A percentile compares a stretch with the other conserved stretches of the same genome.
Evolutionary conservation across 2,329 filamentous ascomycete genomes (phyloP).

Genomic region (Helotiales sp.): DNA sequence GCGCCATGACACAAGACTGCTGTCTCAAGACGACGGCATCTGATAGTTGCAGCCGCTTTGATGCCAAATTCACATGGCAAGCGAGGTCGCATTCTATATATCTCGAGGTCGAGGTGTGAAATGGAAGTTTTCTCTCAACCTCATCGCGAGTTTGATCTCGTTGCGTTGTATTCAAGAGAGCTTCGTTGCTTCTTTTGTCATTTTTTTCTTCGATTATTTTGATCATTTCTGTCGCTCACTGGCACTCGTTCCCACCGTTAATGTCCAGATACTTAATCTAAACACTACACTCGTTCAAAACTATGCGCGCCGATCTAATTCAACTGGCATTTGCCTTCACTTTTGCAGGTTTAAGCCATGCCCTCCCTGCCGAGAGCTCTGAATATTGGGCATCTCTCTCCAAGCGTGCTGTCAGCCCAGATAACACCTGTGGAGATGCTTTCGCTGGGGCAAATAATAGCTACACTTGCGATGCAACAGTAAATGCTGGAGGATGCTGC

Average conservation of each 20-base stretch:
- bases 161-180: not conserved
- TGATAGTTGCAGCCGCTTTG: not conserved
- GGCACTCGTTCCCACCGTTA: not conserved
- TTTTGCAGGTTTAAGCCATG: not conserved
- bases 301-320: not conserved
- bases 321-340: not conserved
- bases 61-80: not conserved
- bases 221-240: not conserved
- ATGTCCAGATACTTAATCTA: not conserved
- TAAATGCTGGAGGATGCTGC: not conserved
- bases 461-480: conserved; percentile 1
- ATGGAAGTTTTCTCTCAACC: not conserved
- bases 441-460: not conserved
- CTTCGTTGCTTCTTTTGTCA: not conserved
- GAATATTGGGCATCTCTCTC: not conserved
- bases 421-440: conserved; percentile 1
- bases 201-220: not conserved
- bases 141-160: not conserved
- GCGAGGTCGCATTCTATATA: not conserved
- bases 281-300: not conserved
- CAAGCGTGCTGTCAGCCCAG: conserved; percentile 1
- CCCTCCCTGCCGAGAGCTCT: not conserved
- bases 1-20: no score
- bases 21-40: no score
- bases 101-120: not conserved